phyloP scores from a whole-genome alignment of 169 alveolate genomes.

The Plasmodium reichenowi region DNA sequence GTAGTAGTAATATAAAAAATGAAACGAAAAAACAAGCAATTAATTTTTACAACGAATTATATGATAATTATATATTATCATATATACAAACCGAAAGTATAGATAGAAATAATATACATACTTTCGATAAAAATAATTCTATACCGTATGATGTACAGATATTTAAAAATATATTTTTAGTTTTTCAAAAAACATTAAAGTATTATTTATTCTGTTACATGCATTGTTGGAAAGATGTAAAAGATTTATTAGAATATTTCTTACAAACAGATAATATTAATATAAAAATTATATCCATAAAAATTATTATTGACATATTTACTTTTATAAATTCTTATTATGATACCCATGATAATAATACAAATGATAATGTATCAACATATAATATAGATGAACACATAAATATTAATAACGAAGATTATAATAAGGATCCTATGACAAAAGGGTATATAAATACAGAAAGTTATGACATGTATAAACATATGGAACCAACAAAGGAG shows the following conservation, averaged over 20 bases:
- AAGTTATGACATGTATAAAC: background rate
- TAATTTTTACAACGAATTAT: conserved; percentile 16
- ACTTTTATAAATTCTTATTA: conserved; percentile 51
- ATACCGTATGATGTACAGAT: conserved; percentile 69
- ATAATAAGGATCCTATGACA: background rate
- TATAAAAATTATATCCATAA: conserved; percentile 65
- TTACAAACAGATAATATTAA: conserved; percentile 69
- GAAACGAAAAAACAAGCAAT: background rate
- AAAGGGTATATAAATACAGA: background rate
- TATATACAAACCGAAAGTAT: conserved; percentile 26
- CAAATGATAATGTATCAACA: conserved; percentile 8
- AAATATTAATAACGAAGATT: background rate
- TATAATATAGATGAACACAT: conserved; percentile 19
- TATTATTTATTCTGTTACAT: conserved; percentile 68
- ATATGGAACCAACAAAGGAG: background rate
- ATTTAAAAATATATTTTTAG: conserved; percentile 65
- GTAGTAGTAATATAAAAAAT: background rate
- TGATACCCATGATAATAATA: conserved; percentile 15
- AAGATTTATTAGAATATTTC: conserved; percentile 37
- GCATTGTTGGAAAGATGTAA: conserved; percentile 77
- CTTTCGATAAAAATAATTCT: conserved; percentile 13
- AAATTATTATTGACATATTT: conserved; percentile 65
- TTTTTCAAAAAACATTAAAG: conserved; percentile 64
- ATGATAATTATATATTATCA: conserved; percentile 27
- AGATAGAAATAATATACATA: background rate